Evolutionary conservation across 306 rosid genomes (phyloP).

Genomic region (Carpinus viminea): DNA sequence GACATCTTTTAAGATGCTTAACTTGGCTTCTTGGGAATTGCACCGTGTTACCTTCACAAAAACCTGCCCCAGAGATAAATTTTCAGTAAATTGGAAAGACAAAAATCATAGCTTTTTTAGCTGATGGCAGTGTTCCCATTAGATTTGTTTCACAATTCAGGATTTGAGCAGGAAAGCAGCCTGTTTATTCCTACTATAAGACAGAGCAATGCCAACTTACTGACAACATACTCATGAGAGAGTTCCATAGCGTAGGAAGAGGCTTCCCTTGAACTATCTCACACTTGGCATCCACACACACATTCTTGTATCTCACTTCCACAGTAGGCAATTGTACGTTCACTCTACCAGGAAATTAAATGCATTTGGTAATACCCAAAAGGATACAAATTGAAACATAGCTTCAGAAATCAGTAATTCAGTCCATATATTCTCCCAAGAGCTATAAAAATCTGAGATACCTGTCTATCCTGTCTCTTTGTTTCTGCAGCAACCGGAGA

Average conservation of each 20-base stretch:
- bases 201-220: constrained; percentile 40
- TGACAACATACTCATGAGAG: constrained; percentile 40
- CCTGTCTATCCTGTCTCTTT: constrained; percentile 58
- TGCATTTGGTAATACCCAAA: background rate
- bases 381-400: background rate
- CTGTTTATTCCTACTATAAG: constrained; percentile 13
- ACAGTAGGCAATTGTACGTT: constrained; percentile 49
- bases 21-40: constrained; percentile 41
- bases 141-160: background rate
- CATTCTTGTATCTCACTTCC: constrained; percentile 55
- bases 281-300: constrained; percentile 49
- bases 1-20: constrained; percentile 51
- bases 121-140: background rate
- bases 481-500: constrained; percentile 44
- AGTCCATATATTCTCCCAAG: background rate
- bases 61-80: constrained; percentile 37
- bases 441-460: constrained; percentile 9
- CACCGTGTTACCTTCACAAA: constrained; percentile 42
- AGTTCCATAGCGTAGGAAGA: constrained; percentile 62
- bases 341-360: constrained; percentile 39
- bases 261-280: constrained; percentile 65
- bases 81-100: background rate
- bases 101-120: constrained; percentile 17
- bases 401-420: background rate
- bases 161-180: constrained; percentile 8